Conservation (phyloP, 2,329 filamentous ascomycete genomes). For the Aspergillus oerlinghausenensis region DNA sequence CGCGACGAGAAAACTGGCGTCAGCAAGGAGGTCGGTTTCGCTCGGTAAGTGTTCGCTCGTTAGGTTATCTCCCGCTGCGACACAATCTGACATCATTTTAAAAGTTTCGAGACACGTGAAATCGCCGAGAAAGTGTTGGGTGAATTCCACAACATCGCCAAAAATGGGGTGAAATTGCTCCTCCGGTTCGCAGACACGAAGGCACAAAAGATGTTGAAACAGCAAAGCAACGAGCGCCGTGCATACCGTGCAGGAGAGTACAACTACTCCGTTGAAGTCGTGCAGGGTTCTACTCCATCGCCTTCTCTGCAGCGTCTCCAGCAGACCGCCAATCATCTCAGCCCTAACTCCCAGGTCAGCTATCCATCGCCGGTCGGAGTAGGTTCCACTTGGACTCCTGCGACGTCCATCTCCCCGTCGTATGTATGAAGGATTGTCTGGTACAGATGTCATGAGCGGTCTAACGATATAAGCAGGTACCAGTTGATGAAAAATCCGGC, state of each 20-base stretch:
- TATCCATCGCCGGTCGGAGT: slow-evolving; percentile 41
- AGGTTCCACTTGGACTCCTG: slow-evolving; percentile 43
- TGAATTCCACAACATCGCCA: slow-evolving; percentile 79
- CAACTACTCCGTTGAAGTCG: slow-evolving; percentile 54
- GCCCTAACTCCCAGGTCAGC: slow-evolving; percentile 40
- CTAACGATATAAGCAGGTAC: slow-evolving; percentile 34
- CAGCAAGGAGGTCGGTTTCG: slow-evolving; percentile 95
- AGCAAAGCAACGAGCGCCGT: slow-evolving; percentile 88
- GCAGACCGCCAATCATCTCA: slow-evolving; percentile 37
- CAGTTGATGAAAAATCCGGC: slow-evolving; percentile 36
- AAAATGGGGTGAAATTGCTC: slow-evolving; percentile 79
- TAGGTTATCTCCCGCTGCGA: slow-evolving; percentile 1
- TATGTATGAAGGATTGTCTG: slow-evolving; percentile 26
- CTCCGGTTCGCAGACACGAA: slow-evolving; percentile 97
- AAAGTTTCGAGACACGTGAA: slow-evolving; percentile 81
- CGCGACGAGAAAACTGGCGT: slow-evolving; percentile 80
- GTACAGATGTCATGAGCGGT: not conserved
- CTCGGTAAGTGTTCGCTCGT: slow-evolving; percentile 57
- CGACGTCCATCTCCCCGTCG: slow-evolving; percentile 46
- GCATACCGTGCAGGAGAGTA: slow-evolving; percentile 97
- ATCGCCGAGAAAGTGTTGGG: slow-evolving; percentile 85
- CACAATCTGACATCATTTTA: slow-evolving; percentile 8
- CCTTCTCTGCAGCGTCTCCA: slow-evolving; percentile 39
- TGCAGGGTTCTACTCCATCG: slow-evolving; percentile 42
- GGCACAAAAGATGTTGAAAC: slow-evolving; percentile 93